Evolutionary conservation across 768 basidiomycete genomes (phyloP), one percentile per base, ranked within the genome.

Genomic region (Gymnopilus junonius): DNA sequence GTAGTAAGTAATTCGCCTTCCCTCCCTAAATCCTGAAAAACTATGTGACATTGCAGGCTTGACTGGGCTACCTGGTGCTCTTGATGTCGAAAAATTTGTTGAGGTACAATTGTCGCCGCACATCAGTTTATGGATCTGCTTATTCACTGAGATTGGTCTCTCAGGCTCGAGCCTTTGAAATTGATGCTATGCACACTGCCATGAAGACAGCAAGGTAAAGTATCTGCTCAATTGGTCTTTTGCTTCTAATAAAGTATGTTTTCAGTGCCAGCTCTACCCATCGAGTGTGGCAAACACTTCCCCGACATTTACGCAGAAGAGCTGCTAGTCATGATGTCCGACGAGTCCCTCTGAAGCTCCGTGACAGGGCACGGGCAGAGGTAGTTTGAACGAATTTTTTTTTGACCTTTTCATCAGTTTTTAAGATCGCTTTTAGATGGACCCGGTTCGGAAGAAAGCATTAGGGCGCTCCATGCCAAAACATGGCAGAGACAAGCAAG

Each of bases 321-420:
- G 97, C 97, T 11, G 97, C 97, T 2, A 95, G 94, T 70, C 97
- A 99, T 74, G 92, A 98, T 74, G 89, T 95, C 23, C 89, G 94
- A 4, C 87, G 96, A 11, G 93, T 99, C 31, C 97, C 97, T 1
- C 73, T 85, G n/a, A 84, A 92, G 17, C 80, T 99, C 31, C 84
- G 96, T 58, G 87, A 86, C 48, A 92, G 91, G 72, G 96, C 97
- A 3, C 82, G 82, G 20, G 82, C 87, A 29, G 97, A 99, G 84
- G 96, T 94, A 69, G 59, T 77, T 69, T 31, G 12, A 25, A n/a
- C 23, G 40, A 25, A 34, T 6, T 58, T 29, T 20, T 8, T 45
- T 39, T 32, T 3, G 12, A 17, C 12, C 15, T 39, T 25, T 17
- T 43, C 10, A 40, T 35, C 6, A 21, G n/a, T 58, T n/a, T 27